A percentile compares a stretch with the other conserved stretches of the same genome.
Evolutionary conservation across 208 protist species (phyloP).

Genomic region (Trypanosoma platydactyli): DNA sequence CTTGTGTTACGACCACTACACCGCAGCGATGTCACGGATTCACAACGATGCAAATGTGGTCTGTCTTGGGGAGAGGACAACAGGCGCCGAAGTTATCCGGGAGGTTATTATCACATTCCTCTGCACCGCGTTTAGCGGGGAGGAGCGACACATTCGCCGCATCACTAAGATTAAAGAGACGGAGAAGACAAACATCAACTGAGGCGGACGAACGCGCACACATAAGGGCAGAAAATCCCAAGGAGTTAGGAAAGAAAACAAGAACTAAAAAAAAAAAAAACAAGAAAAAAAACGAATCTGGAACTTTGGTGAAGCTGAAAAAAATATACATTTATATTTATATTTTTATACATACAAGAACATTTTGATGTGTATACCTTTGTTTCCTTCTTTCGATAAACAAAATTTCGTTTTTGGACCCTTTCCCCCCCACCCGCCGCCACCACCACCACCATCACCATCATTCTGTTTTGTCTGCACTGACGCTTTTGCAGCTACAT

Average conservation of each 20-base stretch:
- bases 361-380: neutral
- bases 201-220: slow-evolving; percentile 1
- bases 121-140: slow-evolving; percentile 76
- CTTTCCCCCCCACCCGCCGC: neutral
- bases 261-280: neutral
- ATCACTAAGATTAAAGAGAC: slow-evolving; percentile 59
- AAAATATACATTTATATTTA: slow-evolving; percentile 5
- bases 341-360: neutral
- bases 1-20: slow-evolving; percentile 93
- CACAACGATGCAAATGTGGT: slow-evolving; percentile 95
- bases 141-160: slow-evolving; percentile 63
- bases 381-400: slow-evolving; percentile 14
- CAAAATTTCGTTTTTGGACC: slow-evolving; percentile 23
- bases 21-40: slow-evolving; percentile 71
- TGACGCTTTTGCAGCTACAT: too few species aligned
- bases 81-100: slow-evolving; percentile 79
- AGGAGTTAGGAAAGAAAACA: neutral
- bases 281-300: neutral
- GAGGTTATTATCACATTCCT: slow-evolving; percentile 90
- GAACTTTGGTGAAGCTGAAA: slow-evolving; percentile 1
- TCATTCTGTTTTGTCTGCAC: too few species aligned
- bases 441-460: too few species aligned
- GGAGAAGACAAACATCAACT: neutral
- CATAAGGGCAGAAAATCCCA: neutral
- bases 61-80: slow-evolving; percentile 83